Percentiles rank a stretch among this genome's conserved stretches.
Conservation (phyloP, 1,284 basidiomycete genomes). For the Apiotrichum montevideense region DNA sequence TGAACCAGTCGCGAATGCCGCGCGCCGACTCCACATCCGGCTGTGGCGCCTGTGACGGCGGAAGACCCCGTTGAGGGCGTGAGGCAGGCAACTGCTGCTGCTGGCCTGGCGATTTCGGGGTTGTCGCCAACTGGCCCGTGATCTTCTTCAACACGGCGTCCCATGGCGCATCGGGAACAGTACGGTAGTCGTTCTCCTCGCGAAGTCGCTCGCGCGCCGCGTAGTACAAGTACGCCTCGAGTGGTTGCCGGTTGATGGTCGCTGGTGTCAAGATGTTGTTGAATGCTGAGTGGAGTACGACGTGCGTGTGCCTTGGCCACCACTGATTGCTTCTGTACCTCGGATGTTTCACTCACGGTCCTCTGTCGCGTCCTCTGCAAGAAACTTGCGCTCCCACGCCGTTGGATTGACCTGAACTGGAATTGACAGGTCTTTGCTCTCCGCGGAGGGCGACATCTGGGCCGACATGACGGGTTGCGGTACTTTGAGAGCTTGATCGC, state of each 20-base stretch:
- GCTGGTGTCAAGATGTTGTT: not conserved
- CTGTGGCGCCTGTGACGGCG: too few species aligned
- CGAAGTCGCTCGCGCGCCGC: conserved; percentile 12
- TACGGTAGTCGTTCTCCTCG: conserved; percentile 15
- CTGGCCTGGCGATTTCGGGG: not conserved
- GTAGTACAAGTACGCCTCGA: conserved; percentile 20
- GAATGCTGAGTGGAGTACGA: too few species aligned
- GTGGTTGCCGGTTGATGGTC: conserved; percentile 12
- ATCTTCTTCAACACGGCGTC: conserved; percentile 7
- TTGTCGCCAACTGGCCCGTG: not conserved
- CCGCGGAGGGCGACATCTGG: too few species aligned
- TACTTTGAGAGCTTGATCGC: too few species aligned
- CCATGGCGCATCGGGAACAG: conserved; percentile 16
- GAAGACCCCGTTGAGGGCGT: too few species aligned
- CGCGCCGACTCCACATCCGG: not conserved
- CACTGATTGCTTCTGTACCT: too few species aligned
- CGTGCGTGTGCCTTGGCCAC: too few species aligned
- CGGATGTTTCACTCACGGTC: not conserved
- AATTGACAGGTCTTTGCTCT: too few species aligned
- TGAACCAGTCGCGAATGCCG: not conserved
- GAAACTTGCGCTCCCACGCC: not conserved
- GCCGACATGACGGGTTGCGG: too few species aligned
- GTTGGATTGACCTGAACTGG: not conserved
- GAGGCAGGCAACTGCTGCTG: not conserved
- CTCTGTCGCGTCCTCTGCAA: not conserved